Conservation (phyloP, 345 rosid species). For the Populus tremula region DNA sequence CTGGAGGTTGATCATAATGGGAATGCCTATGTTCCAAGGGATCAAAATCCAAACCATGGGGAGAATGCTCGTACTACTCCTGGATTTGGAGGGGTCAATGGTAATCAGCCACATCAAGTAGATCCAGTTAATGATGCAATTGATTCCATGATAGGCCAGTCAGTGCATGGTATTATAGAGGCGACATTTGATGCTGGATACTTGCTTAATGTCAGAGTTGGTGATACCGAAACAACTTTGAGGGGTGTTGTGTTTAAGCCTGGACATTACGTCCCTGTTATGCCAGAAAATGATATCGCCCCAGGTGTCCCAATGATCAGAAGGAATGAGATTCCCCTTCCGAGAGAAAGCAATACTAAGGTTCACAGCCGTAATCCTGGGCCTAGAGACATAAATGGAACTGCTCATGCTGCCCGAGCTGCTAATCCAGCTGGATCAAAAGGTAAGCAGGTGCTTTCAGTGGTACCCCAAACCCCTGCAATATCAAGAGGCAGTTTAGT, state of each 20-base stretch:
- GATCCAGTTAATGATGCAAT: constrained; percentile 27
- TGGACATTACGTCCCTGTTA: constrained; percentile 57
- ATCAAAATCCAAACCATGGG: constrained; percentile 23
- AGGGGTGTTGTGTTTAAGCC: constrained; percentile 87
- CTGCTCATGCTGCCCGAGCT: constrained; percentile 19
- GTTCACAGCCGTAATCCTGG: constrained; percentile 20
- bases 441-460: constrained; percentile 15
- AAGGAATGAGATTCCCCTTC: constrained; percentile 57
- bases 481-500: constrained; percentile 40
- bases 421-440: constrained; percentile 20
- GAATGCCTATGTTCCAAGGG: constrained; percentile 19
- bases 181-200: constrained; percentile 77
- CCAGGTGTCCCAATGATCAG: constrained; percentile 70
- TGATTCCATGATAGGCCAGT: constrained; percentile 60
- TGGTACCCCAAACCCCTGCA: constrained; percentile 33
- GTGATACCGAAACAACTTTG: constrained; percentile 49
- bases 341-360: constrained; percentile 34
- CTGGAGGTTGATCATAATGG: constrained; percentile 17
- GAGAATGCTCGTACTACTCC: constrained; percentile 38
- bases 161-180: constrained; percentile 66
- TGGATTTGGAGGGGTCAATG: constrained; percentile 32
- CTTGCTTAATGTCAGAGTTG: constrained; percentile 65
- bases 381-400: constrained; percentile 27
- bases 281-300: constrained; percentile 61
- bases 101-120: constrained; percentile 32